Conservation (phyloP, 1,139 yeast species). For the Kodamaea sp. region DNA sequence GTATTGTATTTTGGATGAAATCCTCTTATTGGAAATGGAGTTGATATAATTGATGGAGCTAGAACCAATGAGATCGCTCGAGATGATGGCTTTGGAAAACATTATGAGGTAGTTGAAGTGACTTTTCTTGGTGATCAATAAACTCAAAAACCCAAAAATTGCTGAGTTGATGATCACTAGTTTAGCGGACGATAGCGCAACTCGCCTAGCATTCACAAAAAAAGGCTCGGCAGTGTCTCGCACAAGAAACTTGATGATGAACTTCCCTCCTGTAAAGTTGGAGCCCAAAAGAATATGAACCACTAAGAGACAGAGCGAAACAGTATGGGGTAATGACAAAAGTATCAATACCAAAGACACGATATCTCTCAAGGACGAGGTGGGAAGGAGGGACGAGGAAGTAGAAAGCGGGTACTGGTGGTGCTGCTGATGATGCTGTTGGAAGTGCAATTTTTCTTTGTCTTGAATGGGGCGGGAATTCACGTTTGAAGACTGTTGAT, state of each 20-base stretch:
- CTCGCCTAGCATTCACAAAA: constrained; percentile 4
- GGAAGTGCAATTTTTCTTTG: constrained; percentile 8
- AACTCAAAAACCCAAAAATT: constrained; percentile 30
- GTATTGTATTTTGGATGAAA: constrained; percentile 15
- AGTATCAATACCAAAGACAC: constrained; percentile 44
- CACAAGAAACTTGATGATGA: constrained; percentile 33
- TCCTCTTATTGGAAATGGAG: constrained; percentile 13
- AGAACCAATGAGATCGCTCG: constrained; percentile 51
- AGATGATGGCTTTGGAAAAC: constrained; percentile 52
- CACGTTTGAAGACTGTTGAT: not conserved
- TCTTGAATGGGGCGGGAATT: constrained; percentile 2
- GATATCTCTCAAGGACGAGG: constrained; percentile 44
- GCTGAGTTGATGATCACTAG: constrained; percentile 29
- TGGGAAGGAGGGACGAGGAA: constrained; percentile 21
- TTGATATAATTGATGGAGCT: constrained; percentile 24
- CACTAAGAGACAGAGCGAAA: constrained; percentile 38
- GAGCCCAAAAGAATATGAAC: constrained; percentile 45
- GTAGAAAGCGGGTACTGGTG: constrained; percentile 12
- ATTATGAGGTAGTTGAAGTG: constrained; percentile 42
- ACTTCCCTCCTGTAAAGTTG: constrained; percentile 43
- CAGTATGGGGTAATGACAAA: constrained; percentile 41
- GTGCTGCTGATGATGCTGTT: constrained; percentile 12
- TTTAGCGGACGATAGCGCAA: constrained; percentile 7
- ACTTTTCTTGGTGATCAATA: constrained; percentile 31
- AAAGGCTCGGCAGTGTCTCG: constrained; percentile 8